Evolutionary conservation across 2,329 filamentous ascomycete species (phyloP), one percentile per base, ranked within the genome.

Genomic region (Verticillium zaregamsianum): DNA sequence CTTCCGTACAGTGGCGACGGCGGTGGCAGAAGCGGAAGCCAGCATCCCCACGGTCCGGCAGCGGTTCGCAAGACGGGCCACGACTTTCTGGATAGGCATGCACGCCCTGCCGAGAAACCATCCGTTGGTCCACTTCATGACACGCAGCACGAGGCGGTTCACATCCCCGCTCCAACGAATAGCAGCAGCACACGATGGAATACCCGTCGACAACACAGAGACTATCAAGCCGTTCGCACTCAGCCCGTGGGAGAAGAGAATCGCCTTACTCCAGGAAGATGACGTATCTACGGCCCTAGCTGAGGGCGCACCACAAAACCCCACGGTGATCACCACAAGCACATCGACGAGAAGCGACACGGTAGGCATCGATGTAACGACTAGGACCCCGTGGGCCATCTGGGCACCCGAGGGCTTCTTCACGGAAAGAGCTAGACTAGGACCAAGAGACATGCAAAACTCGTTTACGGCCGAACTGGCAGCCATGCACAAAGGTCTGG

Each of bases 141-240:
- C 49, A 5, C 49, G 25, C 11, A 25, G 49, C 11, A 54, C 20
- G 23, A 54, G 20, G 6, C 49, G 49, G n/a, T 54, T 54, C 20
- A 54, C 49, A 12, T 54, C 49, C 20, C 49, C 49, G 25, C 49
- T 54, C 20, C 20, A 54, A 31, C 49, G 49, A 23, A 54, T 28
- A 23, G 55, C 33, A n/a, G 23, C 33, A n/a, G 55, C 17, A 28
- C 15, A 64, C 59, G 17, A 75, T 69, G 57, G 70, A 23, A 56
- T 45, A 37, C 40, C 56, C 52, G 45, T 35, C 20, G 58, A 54
- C 20, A 23, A 62, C 31, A 33, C 39, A 45, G 63, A 60, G 62
- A 64, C 57, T 1, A 63, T 65, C 52, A 28, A 54, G 25, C 49
- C 49, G 25, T 54, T 25, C 25, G 49, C 15, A 31, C 20, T 54